A percentile compares a stretch with the other conserved stretches of the same genome.
Evolutionary conservation across 2,329 filamentous ascomycete species (phyloP).

Genomic region (Drechmeria coniospora): DNA sequence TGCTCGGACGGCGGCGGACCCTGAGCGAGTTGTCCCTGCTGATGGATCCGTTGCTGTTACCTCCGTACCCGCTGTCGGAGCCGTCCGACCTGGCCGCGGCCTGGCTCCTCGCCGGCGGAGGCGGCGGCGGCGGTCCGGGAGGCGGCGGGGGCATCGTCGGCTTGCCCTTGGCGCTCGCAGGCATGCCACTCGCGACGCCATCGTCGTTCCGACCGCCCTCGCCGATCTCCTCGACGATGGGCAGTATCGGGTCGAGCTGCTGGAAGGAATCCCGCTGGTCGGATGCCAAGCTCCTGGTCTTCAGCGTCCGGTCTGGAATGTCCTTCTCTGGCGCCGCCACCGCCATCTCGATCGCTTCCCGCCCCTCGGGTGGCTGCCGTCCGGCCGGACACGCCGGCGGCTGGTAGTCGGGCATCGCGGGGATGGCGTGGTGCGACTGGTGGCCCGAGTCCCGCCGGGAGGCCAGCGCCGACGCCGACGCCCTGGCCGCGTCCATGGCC

Average conservation of each 20-base stretch:
- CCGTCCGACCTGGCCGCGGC: slow-evolving; percentile 29
- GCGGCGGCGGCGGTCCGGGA: slow-evolving; percentile 24
- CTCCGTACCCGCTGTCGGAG: slow-evolving; percentile 31
- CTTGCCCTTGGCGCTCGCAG: slow-evolving; percentile 17
- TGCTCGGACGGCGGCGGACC: slow-evolving; percentile 27
- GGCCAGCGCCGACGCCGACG: slow-evolving; percentile 18
- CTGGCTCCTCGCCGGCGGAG: slow-evolving; percentile 14
- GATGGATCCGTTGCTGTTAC: slow-evolving; percentile 16
- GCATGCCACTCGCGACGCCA: slow-evolving; percentile 23
- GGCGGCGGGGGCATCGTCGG: slow-evolving; percentile 22
- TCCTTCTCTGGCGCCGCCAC: slow-evolving; percentile 27
- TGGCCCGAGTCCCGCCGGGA: too few relatives aligned
- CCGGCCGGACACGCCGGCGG: slow-evolving; percentile 24
- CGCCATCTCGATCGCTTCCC: slow-evolving; percentile 25
- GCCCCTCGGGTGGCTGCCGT: slow-evolving; percentile 20
- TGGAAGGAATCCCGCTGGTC: slow-evolving; percentile 40
- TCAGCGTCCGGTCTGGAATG: slow-evolving; percentile 46
- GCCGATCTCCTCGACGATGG: slow-evolving; percentile 80
- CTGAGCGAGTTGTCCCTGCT: slow-evolving; percentile 15
- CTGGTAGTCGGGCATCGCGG: slow-evolving; percentile 30
- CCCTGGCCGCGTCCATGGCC: slow-evolving; percentile 26
- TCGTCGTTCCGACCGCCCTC: slow-evolving; percentile 47
- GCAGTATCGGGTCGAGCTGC: slow-evolving; percentile 46
- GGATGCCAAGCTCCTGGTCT: slow-evolving; percentile 13
- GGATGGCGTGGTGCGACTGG: slow-evolving; percentile 18